These are phyloP conservation scores for Eucalyptus microcorys DNA, from an alignment of 345 rosid genomes.

Conservation along the genomic window DNA sequence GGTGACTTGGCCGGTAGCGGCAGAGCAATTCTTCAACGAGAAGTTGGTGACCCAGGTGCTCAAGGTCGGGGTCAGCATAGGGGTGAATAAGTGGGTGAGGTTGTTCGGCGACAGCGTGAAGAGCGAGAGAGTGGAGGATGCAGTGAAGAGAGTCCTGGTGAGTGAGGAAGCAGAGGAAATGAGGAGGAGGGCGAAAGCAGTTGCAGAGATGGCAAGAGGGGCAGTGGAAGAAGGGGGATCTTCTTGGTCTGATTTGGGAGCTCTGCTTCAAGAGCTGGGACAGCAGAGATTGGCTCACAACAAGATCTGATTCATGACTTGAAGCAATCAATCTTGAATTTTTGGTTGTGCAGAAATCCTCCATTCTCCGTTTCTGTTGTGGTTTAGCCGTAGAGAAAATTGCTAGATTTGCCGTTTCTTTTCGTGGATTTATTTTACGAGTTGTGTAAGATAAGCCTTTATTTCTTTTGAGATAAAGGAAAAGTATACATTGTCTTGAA, in stretches of 20 bases:
- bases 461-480: too few species aligned
- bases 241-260: constrained; percentile 8
- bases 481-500: too few species aligned
- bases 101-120: neutral
- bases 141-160: constrained; percentile 7
- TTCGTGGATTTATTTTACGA: too few species aligned
- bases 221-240: constrained; percentile 33
- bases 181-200: constrained; percentile 3
- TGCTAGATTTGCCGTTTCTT: too few species aligned
- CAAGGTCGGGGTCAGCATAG: neutral
- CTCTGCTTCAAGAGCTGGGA: constrained; percentile 2
- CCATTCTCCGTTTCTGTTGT: too few species aligned
- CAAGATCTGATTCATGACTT: too few species aligned
- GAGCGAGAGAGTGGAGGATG: neutral
- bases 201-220: constrained; percentile 6
- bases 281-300: neutral
- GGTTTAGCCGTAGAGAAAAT: too few species aligned
- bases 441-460: too few species aligned
- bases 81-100: neutral
- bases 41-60: neutral
- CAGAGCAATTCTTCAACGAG: constrained; percentile 1
- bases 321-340: too few species aligned
- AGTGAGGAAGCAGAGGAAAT: constrained; percentile 29
- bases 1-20: constrained; percentile 7
- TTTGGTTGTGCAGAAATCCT: too few species aligned